Conservation (phyloP, 257 asterid genomes). For the Nicotiana sylvestris region DNA sequence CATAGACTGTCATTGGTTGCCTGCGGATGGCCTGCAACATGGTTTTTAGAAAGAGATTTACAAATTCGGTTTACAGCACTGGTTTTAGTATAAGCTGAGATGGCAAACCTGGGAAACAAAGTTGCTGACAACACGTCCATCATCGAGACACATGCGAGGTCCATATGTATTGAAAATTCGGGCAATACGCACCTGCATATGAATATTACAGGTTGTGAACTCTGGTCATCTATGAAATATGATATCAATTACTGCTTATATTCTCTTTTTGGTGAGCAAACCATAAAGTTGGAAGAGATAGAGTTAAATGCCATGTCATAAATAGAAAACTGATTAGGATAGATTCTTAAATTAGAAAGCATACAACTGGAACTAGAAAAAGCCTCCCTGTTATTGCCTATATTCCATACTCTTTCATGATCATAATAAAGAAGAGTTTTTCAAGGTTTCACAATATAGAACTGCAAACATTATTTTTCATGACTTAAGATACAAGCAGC, state of each 20-base stretch:
- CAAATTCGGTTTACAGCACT: background rate
- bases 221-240: background rate
- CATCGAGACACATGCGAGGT: conserved; percentile 98
- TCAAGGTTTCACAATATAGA: background rate
- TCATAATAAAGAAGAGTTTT: background rate
- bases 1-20: conserved; percentile 91
- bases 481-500: background rate
- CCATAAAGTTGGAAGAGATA: background rate
- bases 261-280: background rate
- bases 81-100: background rate
- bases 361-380: background rate
- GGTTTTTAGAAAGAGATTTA: background rate
- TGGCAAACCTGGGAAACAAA: conserved; percentile 85
- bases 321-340: background rate
- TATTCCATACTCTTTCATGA: background rate
- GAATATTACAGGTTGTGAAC: background rate
- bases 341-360: conserved; percentile 1
- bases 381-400: background rate
- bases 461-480: background rate
- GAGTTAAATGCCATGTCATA: background rate
- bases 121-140: conserved; percentile 99
- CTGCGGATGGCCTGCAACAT: conserved; percentile 68
- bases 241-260: background rate
- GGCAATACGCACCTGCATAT: conserved; percentile 85
- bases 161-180: conserved; percentile 97